phyloP scores from a whole-genome alignment of 441 rosid genomes.

The Aquilaria agallochum region DNA sequence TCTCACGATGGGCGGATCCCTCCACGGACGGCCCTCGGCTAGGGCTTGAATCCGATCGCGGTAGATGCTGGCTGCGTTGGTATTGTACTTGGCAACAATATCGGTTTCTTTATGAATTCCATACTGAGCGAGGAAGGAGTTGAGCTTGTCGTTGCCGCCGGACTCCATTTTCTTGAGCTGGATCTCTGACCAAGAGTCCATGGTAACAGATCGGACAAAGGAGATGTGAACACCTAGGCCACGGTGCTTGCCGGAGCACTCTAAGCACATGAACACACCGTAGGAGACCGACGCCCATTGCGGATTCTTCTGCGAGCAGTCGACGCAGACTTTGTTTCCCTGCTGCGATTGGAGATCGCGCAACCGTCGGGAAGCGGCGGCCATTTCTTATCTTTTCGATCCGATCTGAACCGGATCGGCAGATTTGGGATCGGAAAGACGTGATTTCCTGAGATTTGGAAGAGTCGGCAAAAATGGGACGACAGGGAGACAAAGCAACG shows the following conservation, averaged over 20 bases:
- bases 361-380: slow-evolving; percentile 61
- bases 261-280: slow-evolving; percentile 90
- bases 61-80: slow-evolving; percentile 71
- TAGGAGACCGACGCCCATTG: slow-evolving; percentile 95
- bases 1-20: slow-evolving; percentile 71
- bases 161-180: slow-evolving; percentile 94
- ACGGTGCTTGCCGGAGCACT: slow-evolving; percentile 93
- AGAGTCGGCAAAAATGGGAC: too few species aligned
- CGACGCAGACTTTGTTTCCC: slow-evolving; percentile 78
- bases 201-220: slow-evolving; percentile 91
- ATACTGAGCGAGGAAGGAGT: slow-evolving; percentile 57
- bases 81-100: slow-evolving; percentile 65
- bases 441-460: too few species aligned
- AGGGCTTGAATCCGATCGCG: slow-evolving; percentile 76
- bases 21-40: slow-evolving; percentile 82
- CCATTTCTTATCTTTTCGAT: slow-evolving; percentile 33
- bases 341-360: slow-evolving; percentile 76
- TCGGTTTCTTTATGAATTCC: slow-evolving; percentile 75
- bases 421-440: not conserved
- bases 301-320: slow-evolving; percentile 83
- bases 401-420: slow-evolving; percentile 23
- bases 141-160: slow-evolving; percentile 77
- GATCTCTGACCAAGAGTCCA: slow-evolving; percentile 96
- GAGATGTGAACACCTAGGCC: slow-evolving; percentile 95
- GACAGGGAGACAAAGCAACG: too few species aligned